Conservation (phyloP, 306 rosid species). For the Dryas alaskensis region DNA sequence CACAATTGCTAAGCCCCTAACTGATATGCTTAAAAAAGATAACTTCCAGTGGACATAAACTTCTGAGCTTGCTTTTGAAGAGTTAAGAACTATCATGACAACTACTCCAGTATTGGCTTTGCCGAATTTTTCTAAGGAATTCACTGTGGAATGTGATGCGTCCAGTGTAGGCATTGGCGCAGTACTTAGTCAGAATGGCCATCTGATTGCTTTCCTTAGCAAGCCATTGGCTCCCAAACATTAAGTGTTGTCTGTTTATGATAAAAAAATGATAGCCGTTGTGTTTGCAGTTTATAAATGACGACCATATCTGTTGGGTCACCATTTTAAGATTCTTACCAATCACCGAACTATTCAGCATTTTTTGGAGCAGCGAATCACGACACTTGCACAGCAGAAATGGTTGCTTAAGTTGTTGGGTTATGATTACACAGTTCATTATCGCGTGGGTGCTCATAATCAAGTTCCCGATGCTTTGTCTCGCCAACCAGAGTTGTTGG, state of each 20-base stretch:
- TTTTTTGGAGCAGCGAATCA: neutral
- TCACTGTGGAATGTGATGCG: neutral
- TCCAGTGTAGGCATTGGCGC: neutral
- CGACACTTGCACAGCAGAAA: neutral
- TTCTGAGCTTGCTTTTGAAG: accelerated
- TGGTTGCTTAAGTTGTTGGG: neutral
- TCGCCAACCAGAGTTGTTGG: neutral
- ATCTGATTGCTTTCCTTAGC: neutral
- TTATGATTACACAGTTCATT: neutral
- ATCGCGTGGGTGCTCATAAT: accelerated
- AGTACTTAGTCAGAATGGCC: neutral
- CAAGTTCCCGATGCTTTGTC: accelerated
- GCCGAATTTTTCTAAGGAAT: neutral
- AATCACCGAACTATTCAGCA: neutral
- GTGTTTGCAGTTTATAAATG: neutral
- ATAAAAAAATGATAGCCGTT: neutral
- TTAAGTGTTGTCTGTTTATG: neutral
- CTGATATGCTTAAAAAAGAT: too few species aligned
- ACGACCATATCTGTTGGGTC: neutral
- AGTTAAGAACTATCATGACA: accelerated
- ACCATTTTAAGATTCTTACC: neutral
- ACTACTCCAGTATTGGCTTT: neutral
- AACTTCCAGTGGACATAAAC: neutral
- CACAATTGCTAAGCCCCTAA: too few species aligned
- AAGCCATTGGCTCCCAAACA: neutral